Percentiles rank a stretch among this genome's conserved stretches.
These are phyloP conservation scores for Debaryomyces udenii DNA, from an alignment of 1,139 yeast species.

Conservation along the genomic window DNA sequence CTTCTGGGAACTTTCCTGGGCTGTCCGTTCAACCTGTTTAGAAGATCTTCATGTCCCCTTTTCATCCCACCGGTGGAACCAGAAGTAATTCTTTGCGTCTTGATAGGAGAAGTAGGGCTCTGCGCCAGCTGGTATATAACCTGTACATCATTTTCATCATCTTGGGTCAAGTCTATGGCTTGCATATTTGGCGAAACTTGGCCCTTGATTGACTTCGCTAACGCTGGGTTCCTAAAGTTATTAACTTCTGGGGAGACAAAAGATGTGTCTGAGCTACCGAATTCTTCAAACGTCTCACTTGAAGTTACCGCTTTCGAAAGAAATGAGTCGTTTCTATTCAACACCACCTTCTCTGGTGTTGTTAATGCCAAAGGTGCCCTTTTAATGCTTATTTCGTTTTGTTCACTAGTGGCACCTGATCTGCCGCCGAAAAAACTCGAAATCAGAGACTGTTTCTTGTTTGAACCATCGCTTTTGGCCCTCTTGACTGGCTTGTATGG, in stretches of 20 bases:
- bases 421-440: constrained; percentile 20
- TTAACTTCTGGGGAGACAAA: constrained; percentile 34
- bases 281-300: constrained; percentile 30
- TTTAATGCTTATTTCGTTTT: background rate
- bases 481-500: constrained; percentile 15
- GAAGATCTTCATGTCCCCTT: constrained; percentile 13
- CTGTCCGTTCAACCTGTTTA: constrained; percentile 20
- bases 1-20: constrained; percentile 26
- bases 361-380: constrained; percentile 11
- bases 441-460: constrained; percentile 22
- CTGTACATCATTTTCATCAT: constrained; percentile 8
- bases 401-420: too few species aligned
- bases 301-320: constrained; percentile 20
- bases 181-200: constrained; percentile 2
- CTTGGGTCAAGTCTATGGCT: constrained; percentile 17
- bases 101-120: constrained; percentile 6
- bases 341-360: constrained; percentile 23
- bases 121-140: constrained; percentile 4
- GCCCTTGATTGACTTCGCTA: constrained; percentile 17
- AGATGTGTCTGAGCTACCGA: constrained; percentile 32
- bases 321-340: constrained; percentile 25
- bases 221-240: constrained; percentile 29
- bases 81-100: background rate
- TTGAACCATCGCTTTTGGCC: constrained; percentile 3
- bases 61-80: constrained; percentile 3